phyloP scores from a whole-genome alignment of 768 basidiomycete species.

The Lentinula aciculospora region DNA sequence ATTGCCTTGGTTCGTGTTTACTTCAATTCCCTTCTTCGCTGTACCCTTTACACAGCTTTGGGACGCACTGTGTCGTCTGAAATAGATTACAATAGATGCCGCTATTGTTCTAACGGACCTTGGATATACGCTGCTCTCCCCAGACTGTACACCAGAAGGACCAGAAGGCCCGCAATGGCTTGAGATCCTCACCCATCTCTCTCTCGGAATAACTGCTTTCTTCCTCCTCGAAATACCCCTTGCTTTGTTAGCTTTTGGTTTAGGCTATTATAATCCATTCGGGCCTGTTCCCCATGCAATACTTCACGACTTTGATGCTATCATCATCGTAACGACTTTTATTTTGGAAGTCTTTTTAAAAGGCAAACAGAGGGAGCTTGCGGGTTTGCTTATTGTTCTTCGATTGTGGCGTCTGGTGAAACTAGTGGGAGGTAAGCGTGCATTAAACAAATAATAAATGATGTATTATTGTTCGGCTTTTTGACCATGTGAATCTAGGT shows the following conservation, averaged over 20 bases:
- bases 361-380: constrained; percentile 67
- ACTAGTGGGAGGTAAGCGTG: constrained; percentile 44
- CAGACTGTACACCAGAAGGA: constrained; percentile 36
- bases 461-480: too few species aligned
- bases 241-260: constrained; percentile 60
- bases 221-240: constrained; percentile 79
- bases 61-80: neutral
- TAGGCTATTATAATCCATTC: constrained; percentile 57
- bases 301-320: constrained; percentile 72
- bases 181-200: constrained; percentile 52
- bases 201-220: constrained; percentile 61
- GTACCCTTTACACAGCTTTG: too few species aligned
- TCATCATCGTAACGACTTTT: constrained; percentile 69
- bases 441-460: too few species aligned
- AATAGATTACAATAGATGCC: constrained; percentile 59
- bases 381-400: constrained; percentile 61
- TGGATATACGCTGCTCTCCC: constrained; percentile 54
- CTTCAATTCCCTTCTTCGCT: too few species aligned
- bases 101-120: constrained; percentile 70
- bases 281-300: constrained; percentile 45
- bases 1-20: constrained; percentile 48
- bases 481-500: constrained; percentile 40
- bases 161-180: constrained; percentile 56
- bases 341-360: constrained; percentile 63
- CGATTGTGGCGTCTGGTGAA: constrained; percentile 82